Base-by-base conservation (phyloP, 768 basidiomycete genomes). In the Auriscalpium orientale region DNA sequence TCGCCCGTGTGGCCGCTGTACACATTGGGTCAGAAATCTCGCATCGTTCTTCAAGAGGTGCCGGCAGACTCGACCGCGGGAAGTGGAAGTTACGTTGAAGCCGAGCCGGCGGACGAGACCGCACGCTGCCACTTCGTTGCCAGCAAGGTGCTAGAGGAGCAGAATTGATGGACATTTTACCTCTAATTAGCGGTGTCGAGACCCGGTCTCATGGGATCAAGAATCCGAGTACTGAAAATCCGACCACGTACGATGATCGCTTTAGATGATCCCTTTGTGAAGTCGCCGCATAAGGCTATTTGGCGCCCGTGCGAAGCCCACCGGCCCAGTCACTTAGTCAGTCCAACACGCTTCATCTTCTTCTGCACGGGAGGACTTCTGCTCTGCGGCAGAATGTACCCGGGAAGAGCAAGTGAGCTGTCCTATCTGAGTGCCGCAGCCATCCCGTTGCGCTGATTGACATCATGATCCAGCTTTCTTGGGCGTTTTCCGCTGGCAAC, bases 1-100 rank as follows among this genome's bases (percentile, higher is more conserved):
- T 80, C 82, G 1, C 83, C 82, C 0, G 59, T 52, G 16, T 84
- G 85, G 83, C 58, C 74, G 35, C 58, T 47, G 40, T 82, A 76
- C 58, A 69, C 60, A 1, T 50, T 61, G 2, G 21, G 11, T 2
- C 60, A 52, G n/a, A 70, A 68, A 59, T 53, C 62, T n/a, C 67
- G 79, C 49, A 76, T 82, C 45, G 75, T 79, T 5, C 63, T 82
- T 51, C 75, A 77, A 61, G 70, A 79, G 59, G 69, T 71, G 8
- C 58, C 65, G 10, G 49, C 58, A 8, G 65, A 63, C 33, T 59
- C 57, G 35, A 70, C 68, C 34, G 66, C 56, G 1, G 61, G 56
- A 15, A 79, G 73, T 43, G 74, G 77, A 8, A 78, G 73, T 52
- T 71, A 69, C 37, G 53, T 75, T 33, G 80, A 80, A 62, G 49